Evolutionary conservation across 495 filamentous ascomycete genomes (phyloP).

Genomic region (Daldinia vernicosa): DNA sequence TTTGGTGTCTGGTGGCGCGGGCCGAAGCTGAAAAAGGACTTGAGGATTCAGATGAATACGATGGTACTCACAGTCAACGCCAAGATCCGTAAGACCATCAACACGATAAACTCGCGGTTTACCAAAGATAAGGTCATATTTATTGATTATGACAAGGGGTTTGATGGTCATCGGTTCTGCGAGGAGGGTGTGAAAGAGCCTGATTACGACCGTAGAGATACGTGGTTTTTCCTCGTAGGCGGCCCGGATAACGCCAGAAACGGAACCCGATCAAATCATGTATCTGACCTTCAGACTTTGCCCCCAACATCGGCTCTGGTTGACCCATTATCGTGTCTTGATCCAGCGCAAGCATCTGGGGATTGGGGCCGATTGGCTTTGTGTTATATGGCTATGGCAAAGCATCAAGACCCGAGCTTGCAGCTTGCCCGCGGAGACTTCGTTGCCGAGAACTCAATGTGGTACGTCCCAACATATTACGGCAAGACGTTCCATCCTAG

Average conservation of each 20-base stretch:
- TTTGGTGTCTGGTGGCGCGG: constrained; percentile 53
- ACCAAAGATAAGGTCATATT: constrained; percentile 49
- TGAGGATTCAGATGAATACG: constrained; percentile 50
- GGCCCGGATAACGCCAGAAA: constrained; percentile 48
- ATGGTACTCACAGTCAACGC: constrained; percentile 52
- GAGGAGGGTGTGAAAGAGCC: constrained; percentile 56
- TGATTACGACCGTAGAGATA: constrained; percentile 49
- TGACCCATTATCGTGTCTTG: constrained; percentile 46
- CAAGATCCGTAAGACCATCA: constrained; percentile 43
- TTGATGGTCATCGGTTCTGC: constrained; percentile 60
- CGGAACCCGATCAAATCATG: constrained; percentile 12
- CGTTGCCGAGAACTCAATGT: constrained; percentile 47
- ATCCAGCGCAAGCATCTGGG: constrained; percentile 39
- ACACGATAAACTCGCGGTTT: constrained; percentile 46
- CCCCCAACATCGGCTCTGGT: constrained; percentile 42
- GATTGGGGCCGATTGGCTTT: constrained; percentile 54
- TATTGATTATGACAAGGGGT: constrained; percentile 53
- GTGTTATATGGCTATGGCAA: constrained; percentile 54
- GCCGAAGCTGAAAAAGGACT: constrained; percentile 47
- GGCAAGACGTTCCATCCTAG: constrained; percentile 58
- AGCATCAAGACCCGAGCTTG: constrained; percentile 43
- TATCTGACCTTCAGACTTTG: constrained; percentile 20
- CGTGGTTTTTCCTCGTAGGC: constrained; percentile 61
- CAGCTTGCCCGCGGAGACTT: constrained; percentile 36
- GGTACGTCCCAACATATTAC: constrained; percentile 57